These are phyloP conservation scores for Arthrocladium fulminans DNA, from an alignment of 2,329 filamentous ascomycete genomes.

Conservation along the genomic window DNA sequence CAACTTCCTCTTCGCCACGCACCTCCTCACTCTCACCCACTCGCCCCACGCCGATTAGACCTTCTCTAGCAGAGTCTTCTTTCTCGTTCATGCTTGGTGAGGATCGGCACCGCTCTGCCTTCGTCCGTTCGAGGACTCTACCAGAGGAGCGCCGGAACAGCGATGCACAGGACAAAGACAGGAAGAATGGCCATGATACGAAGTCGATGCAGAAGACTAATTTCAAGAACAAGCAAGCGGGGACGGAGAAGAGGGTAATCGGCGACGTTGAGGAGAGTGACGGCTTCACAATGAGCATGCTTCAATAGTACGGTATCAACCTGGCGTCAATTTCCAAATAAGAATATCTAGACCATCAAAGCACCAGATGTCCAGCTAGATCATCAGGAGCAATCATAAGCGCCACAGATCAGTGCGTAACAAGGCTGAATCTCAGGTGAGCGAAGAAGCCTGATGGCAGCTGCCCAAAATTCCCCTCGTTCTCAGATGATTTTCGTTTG, in stretches of 20 bases:
- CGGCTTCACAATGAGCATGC: slow-evolving; percentile 33
- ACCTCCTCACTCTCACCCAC: not conserved
- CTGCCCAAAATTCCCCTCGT: no score
- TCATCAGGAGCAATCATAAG: no score
- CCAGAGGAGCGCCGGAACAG: slow-evolving; percentile 35
- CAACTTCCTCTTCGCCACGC: not conserved
- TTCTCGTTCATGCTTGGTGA: slow-evolving; percentile 45
- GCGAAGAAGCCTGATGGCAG: no score
- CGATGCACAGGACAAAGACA: slow-evolving; percentile 11
- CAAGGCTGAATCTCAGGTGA: no score
- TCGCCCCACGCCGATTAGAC: slow-evolving; percentile 23
- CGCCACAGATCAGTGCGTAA: not conserved
- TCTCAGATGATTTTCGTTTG: not conserved
- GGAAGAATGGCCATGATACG: slow-evolving; percentile 30
- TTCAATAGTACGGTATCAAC: slow-evolving; percentile 21
- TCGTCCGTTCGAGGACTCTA: slow-evolving; percentile 38
- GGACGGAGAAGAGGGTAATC: slow-evolving; percentile 25
- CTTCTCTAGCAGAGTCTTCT: slow-evolving; percentile 38
- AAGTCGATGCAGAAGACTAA: slow-evolving; percentile 33
- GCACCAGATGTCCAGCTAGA: no score
- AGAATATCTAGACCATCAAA: not conserved
- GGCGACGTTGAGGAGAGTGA: slow-evolving; percentile 27
- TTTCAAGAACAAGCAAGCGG: slow-evolving; percentile 17
- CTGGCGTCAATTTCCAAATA: not conserved
- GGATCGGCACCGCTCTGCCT: slow-evolving; percentile 35